Conservation (phyloP, 805 yeast genomes). For the Ogataea philodendri region DNA sequence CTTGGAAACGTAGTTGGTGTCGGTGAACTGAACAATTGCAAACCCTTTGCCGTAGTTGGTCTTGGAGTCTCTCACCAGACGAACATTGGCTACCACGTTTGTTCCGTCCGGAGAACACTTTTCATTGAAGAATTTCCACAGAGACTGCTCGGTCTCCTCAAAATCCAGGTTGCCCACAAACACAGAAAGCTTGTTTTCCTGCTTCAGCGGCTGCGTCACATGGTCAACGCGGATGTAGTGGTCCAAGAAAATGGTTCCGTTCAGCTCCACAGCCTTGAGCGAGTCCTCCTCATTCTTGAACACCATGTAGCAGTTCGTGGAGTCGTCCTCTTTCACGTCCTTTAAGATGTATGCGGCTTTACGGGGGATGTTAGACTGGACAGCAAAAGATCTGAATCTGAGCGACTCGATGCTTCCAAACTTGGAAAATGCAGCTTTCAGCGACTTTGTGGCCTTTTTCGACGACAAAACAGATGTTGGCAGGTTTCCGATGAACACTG, state of each 20-base stretch:
- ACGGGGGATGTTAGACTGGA: slow-evolving; percentile 83
- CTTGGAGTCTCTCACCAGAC: slow-evolving; percentile 87
- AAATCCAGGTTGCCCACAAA: slow-evolving; percentile 94
- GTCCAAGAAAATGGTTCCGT: slow-evolving; percentile 64
- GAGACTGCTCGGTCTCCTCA: slow-evolving; percentile 84
- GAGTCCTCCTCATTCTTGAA: slow-evolving; percentile 55
- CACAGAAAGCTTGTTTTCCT: slow-evolving; percentile 77
- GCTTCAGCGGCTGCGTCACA: slow-evolving; percentile 85
- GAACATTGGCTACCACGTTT: slow-evolving; percentile 69
- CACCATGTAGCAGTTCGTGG: slow-evolving; percentile 87
- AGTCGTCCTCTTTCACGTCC: slow-evolving; percentile 69
- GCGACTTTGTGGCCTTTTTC: slow-evolving; percentile 56
- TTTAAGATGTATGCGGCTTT: slow-evolving; percentile 86
- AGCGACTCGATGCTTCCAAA: slow-evolving; percentile 65
- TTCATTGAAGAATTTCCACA: slow-evolving; percentile 75
- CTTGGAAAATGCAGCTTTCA: slow-evolving; percentile 59
- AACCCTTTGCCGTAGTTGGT: slow-evolving; percentile 97
- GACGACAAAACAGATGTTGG: slow-evolving; percentile 61
- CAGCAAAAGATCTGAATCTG: slow-evolving; percentile 90
- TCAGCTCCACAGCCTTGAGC: slow-evolving; percentile 46
- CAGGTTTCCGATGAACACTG: slow-evolving; percentile 87
- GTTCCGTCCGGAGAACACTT: slow-evolving; percentile 40
- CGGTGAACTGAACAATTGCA: slow-evolving; percentile 89
- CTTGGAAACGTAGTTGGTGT: slow-evolving; percentile 67
- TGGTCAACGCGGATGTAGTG: slow-evolving; percentile 90